Base-by-base conservation (phyloP, 345 rosid genomes). In the Populus davidiana region DNA sequence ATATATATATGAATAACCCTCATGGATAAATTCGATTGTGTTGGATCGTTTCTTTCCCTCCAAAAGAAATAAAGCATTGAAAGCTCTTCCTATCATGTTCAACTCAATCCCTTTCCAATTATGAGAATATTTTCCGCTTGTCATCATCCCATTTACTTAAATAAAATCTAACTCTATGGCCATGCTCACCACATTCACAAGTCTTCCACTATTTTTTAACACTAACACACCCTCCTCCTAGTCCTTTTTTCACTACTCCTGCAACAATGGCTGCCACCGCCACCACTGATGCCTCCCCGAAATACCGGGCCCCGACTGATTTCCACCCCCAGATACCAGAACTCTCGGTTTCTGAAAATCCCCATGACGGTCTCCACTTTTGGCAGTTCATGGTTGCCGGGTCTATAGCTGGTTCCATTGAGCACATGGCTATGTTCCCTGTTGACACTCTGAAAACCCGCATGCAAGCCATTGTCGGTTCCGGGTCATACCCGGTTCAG, bases 301-400 rank as follows among this genome's bases (percentile, higher is more conserved):
- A 67, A 50, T 78, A 72, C 54, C 68, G 47, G 68, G 10, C 65
- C 27, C 33, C 68, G 13, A 27, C 68, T 14, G 68, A 64, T 14
- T 64, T 64, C 36, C 68, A 29, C 68, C 68, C 68, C 14, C 16
- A 61, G 14, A n/a, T 61, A 8, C 1, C 65, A n/a, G 5, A 61
- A 61, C 29, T 61, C 21, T 61, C 65, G 27, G 8, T 61, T 12
- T 61, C 65, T 31, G 13, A 61, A 21, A n/a, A n/a, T 29, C 41
- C 83, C 76, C 79, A 80, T 68, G 83, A 80, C 47, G 83, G 80
- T 35, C 76, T 80, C 27, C 76, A 8, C 67, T 80, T 80, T 72
- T 80, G 76, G 79, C 83, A 80, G 54, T 80, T 47, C 80, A 80
- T 80, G 83, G 31, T 80, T 3, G 73, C 76, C 72, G 83, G 83